Percentiles rank a stretch among this genome's conserved stretches.
Evolutionary conservation across 1,284 basidiomycete genomes (phyloP).

Genomic region (Pseudomicrostroma phylloplanum): DNA sequence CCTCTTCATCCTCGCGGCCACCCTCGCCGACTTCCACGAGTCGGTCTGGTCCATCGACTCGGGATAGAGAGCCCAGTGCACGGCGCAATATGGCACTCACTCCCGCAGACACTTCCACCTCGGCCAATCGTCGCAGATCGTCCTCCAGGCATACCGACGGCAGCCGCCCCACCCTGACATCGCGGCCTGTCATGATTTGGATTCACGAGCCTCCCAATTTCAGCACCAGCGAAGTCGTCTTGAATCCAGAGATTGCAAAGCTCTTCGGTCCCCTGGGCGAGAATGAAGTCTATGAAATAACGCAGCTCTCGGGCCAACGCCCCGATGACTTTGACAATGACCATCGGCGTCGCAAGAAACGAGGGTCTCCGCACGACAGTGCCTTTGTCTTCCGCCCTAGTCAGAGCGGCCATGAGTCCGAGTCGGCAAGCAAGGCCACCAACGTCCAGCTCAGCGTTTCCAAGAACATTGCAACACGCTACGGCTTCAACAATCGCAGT

Average conservation of each 20-base stretch:
- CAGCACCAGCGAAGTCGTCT: constrained; percentile 40
- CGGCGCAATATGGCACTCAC: too few species aligned
- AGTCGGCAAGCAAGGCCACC: constrained; percentile 27
- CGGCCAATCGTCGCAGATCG: constrained; percentile 11
- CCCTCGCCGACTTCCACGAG: too few species aligned
- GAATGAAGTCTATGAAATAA: constrained; percentile 38
- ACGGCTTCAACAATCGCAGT: constrained; percentile 38
- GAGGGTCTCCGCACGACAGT: background rate
- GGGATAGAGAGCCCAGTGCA: too few species aligned
- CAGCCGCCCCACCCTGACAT: constrained; percentile 12
- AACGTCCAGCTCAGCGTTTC: constrained; percentile 44
- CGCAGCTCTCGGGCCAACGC: background rate
- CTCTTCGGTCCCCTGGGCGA: constrained; percentile 31
- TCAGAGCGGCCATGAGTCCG: constrained; percentile 34
- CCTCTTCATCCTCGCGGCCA: too few species aligned
- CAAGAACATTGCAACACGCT: constrained; percentile 32
- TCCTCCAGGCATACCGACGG: constrained; percentile 15
- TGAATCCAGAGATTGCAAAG: constrained; percentile 38
- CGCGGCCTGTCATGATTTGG: constrained; percentile 28
- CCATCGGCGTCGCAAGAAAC: background rate
- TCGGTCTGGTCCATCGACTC: too few species aligned
- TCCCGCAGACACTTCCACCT: background rate
- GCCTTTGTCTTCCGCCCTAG: constrained; percentile 36
- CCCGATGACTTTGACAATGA: background rate
- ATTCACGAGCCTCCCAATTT: constrained; percentile 48